Evolutionary conservation across 2,329 filamentous ascomycete species (phyloP).

Genomic region (Paracoccidioides brasiliensis): DNA sequence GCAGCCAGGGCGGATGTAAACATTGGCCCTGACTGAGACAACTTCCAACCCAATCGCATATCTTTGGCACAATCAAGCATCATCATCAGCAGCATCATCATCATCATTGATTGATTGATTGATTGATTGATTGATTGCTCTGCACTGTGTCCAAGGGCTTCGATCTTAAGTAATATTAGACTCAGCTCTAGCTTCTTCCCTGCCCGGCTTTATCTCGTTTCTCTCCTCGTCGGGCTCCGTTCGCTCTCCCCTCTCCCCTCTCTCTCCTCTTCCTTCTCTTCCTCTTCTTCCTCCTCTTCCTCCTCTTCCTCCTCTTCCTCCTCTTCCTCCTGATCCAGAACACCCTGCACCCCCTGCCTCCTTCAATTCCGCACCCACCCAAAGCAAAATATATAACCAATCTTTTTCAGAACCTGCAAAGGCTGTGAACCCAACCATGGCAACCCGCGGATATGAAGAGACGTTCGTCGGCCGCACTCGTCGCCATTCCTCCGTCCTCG

Average conservation of each 20-base stretch:
- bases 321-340: neutral
- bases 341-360: neutral
- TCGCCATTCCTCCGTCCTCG: slow-evolving; percentile 41
- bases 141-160: too few species aligned
- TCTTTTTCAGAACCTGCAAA: neutral
- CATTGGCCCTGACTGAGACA: slow-evolving; percentile 15
- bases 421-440: slow-evolving; percentile 7
- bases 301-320: neutral
- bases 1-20: slow-evolving; percentile 22
- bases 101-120: neutral
- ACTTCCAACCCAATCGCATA: slow-evolving; percentile 5
- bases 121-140: too few species aligned
- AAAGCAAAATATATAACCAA: neutral
- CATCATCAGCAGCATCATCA: neutral
- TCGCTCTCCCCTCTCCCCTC: neutral
- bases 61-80: neutral
- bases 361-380: neutral
- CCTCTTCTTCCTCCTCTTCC: neutral
- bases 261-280: neutral
- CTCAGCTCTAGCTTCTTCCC: too few species aligned
- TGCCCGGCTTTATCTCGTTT: neutral
- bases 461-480: slow-evolving; percentile 35
- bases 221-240: neutral
- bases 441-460: slow-evolving; percentile 9
- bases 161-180: too few species aligned